phyloP scores from a whole-genome alignment of 805 yeast genomes.

The Metschnikowia borealis region DNA sequence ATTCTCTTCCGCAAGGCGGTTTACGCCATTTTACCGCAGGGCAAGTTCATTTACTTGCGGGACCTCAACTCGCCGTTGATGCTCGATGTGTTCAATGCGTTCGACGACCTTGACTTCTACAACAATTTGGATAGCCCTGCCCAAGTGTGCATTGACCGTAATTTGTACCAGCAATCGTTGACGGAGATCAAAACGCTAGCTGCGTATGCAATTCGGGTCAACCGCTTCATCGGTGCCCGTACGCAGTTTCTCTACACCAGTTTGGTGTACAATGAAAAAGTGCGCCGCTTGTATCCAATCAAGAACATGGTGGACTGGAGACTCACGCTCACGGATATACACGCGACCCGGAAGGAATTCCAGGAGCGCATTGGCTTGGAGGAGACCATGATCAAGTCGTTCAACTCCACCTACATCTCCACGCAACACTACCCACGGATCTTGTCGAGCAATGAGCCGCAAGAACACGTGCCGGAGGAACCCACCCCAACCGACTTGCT shows the following conservation, averaged over 20 bases:
- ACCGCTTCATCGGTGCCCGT: slow-evolving; percentile 28
- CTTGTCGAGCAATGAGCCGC: neutral
- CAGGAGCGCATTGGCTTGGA: slow-evolving; percentile 18
- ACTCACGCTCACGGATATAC: slow-evolving; percentile 24
- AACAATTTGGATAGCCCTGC: slow-evolving; percentile 19
- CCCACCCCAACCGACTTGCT: neutral
- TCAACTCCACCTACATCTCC: slow-evolving; percentile 12
- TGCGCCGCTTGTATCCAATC: slow-evolving; percentile 21
- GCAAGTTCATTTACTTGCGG: slow-evolving; percentile 36
- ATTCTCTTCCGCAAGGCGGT: slow-evolving; percentile 31
- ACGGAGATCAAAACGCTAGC: slow-evolving; percentile 20
- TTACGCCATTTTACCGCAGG: slow-evolving; percentile 36
- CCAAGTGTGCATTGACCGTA: slow-evolving; percentile 12
- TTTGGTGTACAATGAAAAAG: slow-evolving; percentile 23
- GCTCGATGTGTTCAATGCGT: slow-evolving; percentile 29
- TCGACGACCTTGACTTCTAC: slow-evolving; percentile 24
- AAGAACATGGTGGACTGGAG: slow-evolving; percentile 26
- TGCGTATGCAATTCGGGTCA: slow-evolving; percentile 30
- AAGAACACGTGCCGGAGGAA: neutral
- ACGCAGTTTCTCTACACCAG: slow-evolving; percentile 26
- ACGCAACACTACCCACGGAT: slow-evolving; percentile 12
- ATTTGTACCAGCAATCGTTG: slow-evolving; percentile 13
- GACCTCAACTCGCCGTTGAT: slow-evolving; percentile 41
- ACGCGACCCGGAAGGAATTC: slow-evolving; percentile 20
- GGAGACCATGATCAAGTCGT: slow-evolving; percentile 25